These are phyloP conservation scores for Cardamine occulta DNA, from an alignment of 345 rosid genomes.

Conservation along the genomic window DNA sequence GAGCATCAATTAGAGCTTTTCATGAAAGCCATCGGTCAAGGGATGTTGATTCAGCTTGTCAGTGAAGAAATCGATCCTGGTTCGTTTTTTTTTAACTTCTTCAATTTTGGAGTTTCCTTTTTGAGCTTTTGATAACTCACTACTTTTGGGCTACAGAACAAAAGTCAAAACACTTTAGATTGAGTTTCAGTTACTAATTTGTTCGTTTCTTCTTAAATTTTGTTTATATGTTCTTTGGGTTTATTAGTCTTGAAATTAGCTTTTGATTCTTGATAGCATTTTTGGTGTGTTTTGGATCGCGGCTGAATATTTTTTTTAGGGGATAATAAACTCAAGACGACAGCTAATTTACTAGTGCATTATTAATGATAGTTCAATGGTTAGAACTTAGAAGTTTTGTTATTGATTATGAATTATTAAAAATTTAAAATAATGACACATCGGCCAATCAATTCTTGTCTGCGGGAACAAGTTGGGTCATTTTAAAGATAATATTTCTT, in stretches of 20 bases:
- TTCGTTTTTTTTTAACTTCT: conserved; percentile 30
- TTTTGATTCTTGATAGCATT: conserved; percentile 23
- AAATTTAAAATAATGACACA: not conserved
- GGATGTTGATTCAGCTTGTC: conserved; percentile 78
- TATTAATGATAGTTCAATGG: conserved; percentile 11
- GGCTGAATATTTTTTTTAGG: not conserved
- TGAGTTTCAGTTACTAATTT: conserved; percentile 7
- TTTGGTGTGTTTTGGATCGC: not conserved
- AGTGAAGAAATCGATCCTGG: conserved; percentile 90
- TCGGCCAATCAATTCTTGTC: conserved; percentile 7
- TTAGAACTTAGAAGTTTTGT: not conserved
- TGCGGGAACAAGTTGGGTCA: conserved; percentile 16
- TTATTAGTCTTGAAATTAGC: not conserved
- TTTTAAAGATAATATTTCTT: conserved; percentile 19
- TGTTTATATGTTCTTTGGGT: not conserved
- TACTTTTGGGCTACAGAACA: conserved; percentile 30
- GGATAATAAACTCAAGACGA: conserved; percentile 2
- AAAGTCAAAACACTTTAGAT: conserved; percentile 16
- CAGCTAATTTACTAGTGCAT: conserved; percentile 36
- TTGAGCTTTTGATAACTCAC: not conserved
- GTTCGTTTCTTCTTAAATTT: not conserved
- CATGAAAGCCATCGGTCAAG: conserved; percentile 76
- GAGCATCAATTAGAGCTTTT: conserved; percentile 72
- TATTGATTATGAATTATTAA: not conserved
- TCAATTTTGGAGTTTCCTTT: not conserved